These are phyloP conservation scores for Pholiota molesta DNA, from an alignment of 768 basidiomycete genomes.

Conservation along the genomic window DNA sequence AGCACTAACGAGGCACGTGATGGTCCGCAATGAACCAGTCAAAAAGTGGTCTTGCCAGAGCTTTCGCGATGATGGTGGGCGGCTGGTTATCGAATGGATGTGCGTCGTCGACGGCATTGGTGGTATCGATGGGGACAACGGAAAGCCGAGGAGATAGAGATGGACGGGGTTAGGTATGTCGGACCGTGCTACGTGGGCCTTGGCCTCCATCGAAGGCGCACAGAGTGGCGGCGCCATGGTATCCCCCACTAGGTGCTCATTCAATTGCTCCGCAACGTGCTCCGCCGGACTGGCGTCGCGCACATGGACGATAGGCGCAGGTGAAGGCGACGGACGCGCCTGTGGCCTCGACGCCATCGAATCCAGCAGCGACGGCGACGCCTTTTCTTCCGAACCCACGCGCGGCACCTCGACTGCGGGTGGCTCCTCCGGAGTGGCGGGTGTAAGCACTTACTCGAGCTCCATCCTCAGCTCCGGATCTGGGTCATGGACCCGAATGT, in stretches of 20 bases:
- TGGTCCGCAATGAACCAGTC: too few species aligned
- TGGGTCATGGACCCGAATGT: neutral
- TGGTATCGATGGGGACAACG: neutral
- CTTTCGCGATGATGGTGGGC: neutral
- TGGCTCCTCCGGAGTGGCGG: neutral
- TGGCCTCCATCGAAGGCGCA: neutral
- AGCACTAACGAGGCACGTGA: too few species aligned
- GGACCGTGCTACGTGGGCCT: too few species aligned
- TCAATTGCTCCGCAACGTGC: neutral
- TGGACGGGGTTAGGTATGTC: too few species aligned
- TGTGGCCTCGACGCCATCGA: constrained; percentile 1
- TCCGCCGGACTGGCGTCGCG: neutral
- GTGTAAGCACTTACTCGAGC: neutral
- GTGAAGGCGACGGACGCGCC: neutral
- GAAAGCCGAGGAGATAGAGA: too few species aligned
- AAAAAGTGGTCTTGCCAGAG: neutral
- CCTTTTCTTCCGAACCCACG: too few species aligned
- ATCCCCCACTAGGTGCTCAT: neutral
- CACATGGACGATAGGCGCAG: neutral
- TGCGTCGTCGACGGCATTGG: neutral
- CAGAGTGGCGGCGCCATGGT: too few species aligned
- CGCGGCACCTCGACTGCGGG: neutral
- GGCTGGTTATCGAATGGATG: neutral
- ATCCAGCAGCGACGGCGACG: neutral
- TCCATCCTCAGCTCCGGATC: neutral